Conservation (phyloP, 2,329 filamentous ascomycete genomes). For the Trichophyton simii region DNA sequence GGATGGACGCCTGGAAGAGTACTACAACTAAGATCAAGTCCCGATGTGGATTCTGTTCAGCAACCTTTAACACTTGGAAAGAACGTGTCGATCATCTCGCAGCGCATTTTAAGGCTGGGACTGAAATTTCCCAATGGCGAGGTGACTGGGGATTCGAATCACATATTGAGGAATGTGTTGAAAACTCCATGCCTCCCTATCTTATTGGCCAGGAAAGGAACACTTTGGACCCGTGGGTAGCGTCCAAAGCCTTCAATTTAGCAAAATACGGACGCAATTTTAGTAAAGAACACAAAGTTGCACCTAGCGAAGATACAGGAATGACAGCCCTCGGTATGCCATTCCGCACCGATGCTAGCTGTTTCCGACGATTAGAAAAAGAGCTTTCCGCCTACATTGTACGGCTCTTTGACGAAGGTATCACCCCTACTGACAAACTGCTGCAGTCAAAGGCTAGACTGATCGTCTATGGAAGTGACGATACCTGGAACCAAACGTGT, state of each 20-base stretch:
- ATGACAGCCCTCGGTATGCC: slow-evolving; percentile 13
- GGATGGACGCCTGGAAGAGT: slow-evolving; percentile 49
- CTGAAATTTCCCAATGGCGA: slow-evolving; percentile 29
- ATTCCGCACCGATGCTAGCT: slow-evolving; percentile 28
- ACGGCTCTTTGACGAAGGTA: slow-evolving; percentile 22
- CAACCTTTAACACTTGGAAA: slow-evolving; percentile 33
- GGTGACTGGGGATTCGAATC: slow-evolving; percentile 33
- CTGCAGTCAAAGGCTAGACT: slow-evolving; percentile 21
- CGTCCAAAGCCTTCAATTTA: neutral
- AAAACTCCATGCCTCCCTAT: slow-evolving; percentile 27
- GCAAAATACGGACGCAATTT: neutral
- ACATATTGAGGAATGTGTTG: slow-evolving; percentile 24
- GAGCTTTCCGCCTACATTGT: slow-evolving; percentile 31
- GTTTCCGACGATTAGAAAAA: slow-evolving; percentile 29
- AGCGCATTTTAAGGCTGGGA: slow-evolving; percentile 29
- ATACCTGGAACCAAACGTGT: slow-evolving; percentile 31
- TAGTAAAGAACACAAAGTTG: neutral
- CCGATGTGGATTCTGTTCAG: slow-evolving; percentile 33
- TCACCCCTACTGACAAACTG: slow-evolving; percentile 24
- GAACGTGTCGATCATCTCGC: slow-evolving; percentile 32
- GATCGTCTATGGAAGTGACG: slow-evolving; percentile 21
- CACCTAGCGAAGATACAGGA: neutral
- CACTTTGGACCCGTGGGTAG: slow-evolving; percentile 23
- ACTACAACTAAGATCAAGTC: slow-evolving; percentile 42
- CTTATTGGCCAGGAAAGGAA: slow-evolving; percentile 25